Evolutionary conservation across 768 basidiomycete genomes (phyloP), one percentile per base, ranked within the genome.

Genomic region (Boletus rubescentipes): DNA sequence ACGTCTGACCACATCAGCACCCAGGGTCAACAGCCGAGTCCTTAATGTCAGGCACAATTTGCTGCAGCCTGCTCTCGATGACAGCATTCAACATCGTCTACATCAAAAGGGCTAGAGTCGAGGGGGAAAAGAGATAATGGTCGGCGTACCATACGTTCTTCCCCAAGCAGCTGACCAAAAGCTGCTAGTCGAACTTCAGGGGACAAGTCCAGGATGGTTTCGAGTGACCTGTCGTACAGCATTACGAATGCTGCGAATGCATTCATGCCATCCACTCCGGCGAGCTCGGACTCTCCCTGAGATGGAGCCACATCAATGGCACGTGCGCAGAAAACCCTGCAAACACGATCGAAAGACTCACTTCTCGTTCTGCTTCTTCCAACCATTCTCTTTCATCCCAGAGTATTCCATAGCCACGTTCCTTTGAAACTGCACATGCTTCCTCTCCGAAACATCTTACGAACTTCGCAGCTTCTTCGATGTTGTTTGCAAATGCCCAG

Each of bases 341-440:
- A 52, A 51, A 49, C 49, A 55, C 36, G 56, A 59, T 54, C 49
- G 46, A 26, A 49, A 47, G 15, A 59, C 59, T 46, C 43, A 81
- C 84, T 69, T 87, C 83, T 32, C 74, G 70, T 4, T 73, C 73
- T 23, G 86, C 85, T 20, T 71, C 71, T 16, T 79, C 77, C 29
- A 91, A 64, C 89, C 89, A 92, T 31, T 62, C 72, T 36, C 90
- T 75, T 26, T 76, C 73, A 12, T 75, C 81, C 89, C 86, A 89
- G 12, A 84, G 57, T 12, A 65, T 59, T 18, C 55, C 59, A 29
- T 42, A 31, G 1, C 80, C 81, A 43, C 64, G 63, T 14, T 74
- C 76, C 16, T 43, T 58, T 63, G 81, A 81, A 18, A 65, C 65
- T 37, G 62, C 65, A 58, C 86, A 78, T 4, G 81, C 81, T 31